Evolutionary conservation across 805 yeast genomes (phyloP).

Genomic region (Komagataella populi): DNA sequence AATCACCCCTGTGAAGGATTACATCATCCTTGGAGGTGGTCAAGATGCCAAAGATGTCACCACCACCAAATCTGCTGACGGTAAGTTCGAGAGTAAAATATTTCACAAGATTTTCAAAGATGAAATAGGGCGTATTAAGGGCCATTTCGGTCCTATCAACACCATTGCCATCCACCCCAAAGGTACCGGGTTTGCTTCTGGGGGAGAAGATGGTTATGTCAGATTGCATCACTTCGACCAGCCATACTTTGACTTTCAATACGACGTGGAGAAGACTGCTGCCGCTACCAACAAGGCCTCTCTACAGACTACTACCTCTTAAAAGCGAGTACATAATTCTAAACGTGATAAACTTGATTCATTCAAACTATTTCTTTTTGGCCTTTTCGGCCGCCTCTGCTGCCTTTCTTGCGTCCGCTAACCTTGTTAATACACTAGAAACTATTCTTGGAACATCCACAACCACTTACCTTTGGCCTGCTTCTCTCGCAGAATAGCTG

Average conservation of each 20-base stretch:
- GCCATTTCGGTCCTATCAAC: constrained; percentile 98
- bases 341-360: neutral
- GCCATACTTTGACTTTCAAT: constrained; percentile 83
- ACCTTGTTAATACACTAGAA: constrained; percentile 1
- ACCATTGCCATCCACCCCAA: constrained; percentile 88
- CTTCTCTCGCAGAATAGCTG: constrained; percentile 79
- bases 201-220: constrained; percentile 97
- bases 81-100: constrained; percentile 93
- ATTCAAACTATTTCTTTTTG: neutral
- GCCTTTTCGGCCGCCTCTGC: constrained; percentile 14
- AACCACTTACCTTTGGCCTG: constrained; percentile 63
- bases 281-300: constrained; percentile 17
- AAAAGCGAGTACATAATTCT: neutral
- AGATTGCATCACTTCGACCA: constrained; percentile 91
- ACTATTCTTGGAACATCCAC: constrained; percentile 3
- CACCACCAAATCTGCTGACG: constrained; percentile 86
- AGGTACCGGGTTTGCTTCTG: constrained; percentile 89
- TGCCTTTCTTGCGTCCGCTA: constrained; percentile 20
- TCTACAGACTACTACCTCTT: neutral
- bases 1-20: constrained; percentile 86
- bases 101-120: constrained; percentile 91
- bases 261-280: constrained; percentile 81
- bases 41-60: constrained; percentile 98
- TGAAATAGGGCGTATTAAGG: constrained; percentile 93
- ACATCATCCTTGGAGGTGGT: constrained; percentile 95